Conservation (phyloP, 2,329 filamentous ascomycete genomes). For the Capronia coronata region DNA sequence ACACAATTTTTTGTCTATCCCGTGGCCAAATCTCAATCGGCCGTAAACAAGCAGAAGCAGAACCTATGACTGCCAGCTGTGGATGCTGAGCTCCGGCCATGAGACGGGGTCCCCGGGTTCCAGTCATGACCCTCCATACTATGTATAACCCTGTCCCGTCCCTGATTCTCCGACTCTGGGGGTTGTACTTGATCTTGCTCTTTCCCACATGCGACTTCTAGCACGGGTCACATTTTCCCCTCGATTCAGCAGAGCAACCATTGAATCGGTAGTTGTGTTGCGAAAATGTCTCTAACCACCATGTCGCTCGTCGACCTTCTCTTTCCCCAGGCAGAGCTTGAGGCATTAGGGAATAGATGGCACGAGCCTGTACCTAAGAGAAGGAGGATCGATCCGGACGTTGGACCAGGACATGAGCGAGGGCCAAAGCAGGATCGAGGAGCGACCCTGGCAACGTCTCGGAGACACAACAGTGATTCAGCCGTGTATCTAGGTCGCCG, state of each 20-base stretch:
- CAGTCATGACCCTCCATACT: background rate
- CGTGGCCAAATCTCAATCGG: conserved; percentile 5
- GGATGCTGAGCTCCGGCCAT: background rate
- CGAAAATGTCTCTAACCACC: background rate
- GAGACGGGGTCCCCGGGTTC: conserved; percentile 1
- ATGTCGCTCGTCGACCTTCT: conserved; percentile 22
- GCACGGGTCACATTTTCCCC: background rate
- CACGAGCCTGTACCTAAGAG: conserved; percentile 16
- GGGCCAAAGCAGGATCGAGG: background rate
- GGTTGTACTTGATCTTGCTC: conserved; percentile 4
- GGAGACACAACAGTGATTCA: conserved; percentile 5
- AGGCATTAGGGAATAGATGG: conserved; percentile 24
- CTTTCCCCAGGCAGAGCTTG: conserved; percentile 20
- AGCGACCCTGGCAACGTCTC: background rate
- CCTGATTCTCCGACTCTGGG: conserved; percentile 4
- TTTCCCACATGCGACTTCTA: conserved; percentile 13
- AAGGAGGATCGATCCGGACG: conserved; percentile 15
- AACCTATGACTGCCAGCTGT: background rate
- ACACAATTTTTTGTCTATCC: background rate
- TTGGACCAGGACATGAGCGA: background rate
- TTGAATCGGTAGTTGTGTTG: background rate
- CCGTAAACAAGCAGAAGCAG: conserved; percentile 13
- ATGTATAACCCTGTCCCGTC: conserved; percentile 22
- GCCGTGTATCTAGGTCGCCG: conserved; percentile 6
- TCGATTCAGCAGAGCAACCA: too few species aligned